These are phyloP conservation scores for Ceratorhiza oryzae-sativae DNA, from an alignment of 1,284 basidiomycete genomes.

Conservation along the genomic window DNA sequence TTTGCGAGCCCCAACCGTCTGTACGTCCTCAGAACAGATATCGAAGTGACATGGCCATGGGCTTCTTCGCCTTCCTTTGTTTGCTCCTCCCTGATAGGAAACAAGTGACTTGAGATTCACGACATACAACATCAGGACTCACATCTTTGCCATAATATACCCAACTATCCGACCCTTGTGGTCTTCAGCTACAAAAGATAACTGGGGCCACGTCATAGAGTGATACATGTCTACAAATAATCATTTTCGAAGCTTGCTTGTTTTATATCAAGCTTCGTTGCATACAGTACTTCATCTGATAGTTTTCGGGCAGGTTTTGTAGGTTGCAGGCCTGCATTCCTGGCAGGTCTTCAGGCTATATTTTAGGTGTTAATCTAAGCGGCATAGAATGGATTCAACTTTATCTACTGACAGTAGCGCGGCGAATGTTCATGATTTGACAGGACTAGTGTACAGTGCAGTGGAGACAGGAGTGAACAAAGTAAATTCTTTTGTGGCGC, in stretches of 20 bases:
- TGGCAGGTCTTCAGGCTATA: constrained; percentile 65
- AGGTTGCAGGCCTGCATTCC: constrained; percentile 94
- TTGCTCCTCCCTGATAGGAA: constrained; percentile 72
- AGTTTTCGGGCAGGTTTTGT: constrained; percentile 88
- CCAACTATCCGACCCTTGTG: constrained; percentile 89
- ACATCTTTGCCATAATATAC: constrained; percentile 96
- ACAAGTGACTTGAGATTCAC: constrained; percentile 34
- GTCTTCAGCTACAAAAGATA: constrained; percentile 95
- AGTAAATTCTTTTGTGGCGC: constrained; percentile 9
- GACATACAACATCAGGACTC: constrained; percentile 45
- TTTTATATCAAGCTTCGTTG: constrained; percentile 38
- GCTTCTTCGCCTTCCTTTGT: constrained; percentile 62
- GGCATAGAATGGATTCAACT: neutral
- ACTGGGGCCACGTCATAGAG: constrained; percentile 88
- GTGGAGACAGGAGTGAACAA: neutral
- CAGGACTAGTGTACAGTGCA: neutral
- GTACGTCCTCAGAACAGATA: constrained; percentile 86
- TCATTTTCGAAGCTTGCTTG: neutral
- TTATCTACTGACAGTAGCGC: constrained; percentile 40
- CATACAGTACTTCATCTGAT: constrained; percentile 86
- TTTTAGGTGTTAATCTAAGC: neutral
- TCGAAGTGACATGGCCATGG: constrained; percentile 91
- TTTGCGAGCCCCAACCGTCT: constrained; percentile 85
- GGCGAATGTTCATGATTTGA: constrained; percentile 42
- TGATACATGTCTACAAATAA: constrained; percentile 79